These are phyloP conservation scores for Teratosphaeriaceae sp. DNA, from an alignment of 2,329 filamentous ascomycete genomes.

Conservation along the genomic window DNA sequence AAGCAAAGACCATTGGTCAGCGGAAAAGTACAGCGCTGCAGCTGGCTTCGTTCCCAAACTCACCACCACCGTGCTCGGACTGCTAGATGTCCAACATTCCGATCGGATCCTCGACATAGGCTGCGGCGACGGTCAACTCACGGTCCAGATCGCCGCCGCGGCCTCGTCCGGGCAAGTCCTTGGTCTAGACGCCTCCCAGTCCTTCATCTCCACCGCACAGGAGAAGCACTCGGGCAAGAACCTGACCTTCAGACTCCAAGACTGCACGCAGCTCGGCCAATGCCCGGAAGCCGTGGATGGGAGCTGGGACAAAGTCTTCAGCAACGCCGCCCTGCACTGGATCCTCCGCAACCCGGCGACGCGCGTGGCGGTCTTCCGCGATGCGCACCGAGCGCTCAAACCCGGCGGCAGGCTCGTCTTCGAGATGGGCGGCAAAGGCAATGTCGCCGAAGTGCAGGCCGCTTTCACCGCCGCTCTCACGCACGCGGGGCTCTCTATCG, in stretches of 20 bases:
- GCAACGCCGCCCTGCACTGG: slow-evolving; percentile 40
- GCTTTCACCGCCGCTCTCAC: slow-evolving; percentile 50
- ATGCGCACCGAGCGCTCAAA: slow-evolving; percentile 46
- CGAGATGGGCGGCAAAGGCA: slow-evolving; percentile 67
- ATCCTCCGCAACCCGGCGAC: slow-evolving; percentile 43
- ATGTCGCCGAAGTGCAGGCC: slow-evolving; percentile 56
- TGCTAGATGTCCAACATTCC: slow-evolving; percentile 28
- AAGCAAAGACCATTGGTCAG: slow-evolving; percentile 27
- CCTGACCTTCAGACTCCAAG: slow-evolving; percentile 25
- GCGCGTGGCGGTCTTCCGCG: slow-evolving; percentile 46
- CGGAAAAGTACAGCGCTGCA: slow-evolving; percentile 28
- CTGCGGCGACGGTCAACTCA: slow-evolving; percentile 36
- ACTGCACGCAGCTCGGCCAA: slow-evolving; percentile 25
- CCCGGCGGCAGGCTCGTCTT: slow-evolving; percentile 56
- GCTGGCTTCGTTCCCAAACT: slow-evolving; percentile 37
- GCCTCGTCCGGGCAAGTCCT: slow-evolving; percentile 23
- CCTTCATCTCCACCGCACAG: slow-evolving; percentile 34
- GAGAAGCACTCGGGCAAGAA: slow-evolving; percentile 16
- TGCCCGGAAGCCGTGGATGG: slow-evolving; percentile 15
- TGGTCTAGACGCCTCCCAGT: slow-evolving; percentile 35
- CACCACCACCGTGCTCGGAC: slow-evolving; percentile 31
- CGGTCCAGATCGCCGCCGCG: slow-evolving; percentile 30
- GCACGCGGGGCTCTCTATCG: slow-evolving; percentile 44
- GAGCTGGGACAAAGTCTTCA: slow-evolving; percentile 35
- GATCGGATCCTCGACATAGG: slow-evolving; percentile 36